Evolutionary conservation across 768 basidiomycete genomes (phyloP).

Genomic region (Tulasnella sp.): DNA sequence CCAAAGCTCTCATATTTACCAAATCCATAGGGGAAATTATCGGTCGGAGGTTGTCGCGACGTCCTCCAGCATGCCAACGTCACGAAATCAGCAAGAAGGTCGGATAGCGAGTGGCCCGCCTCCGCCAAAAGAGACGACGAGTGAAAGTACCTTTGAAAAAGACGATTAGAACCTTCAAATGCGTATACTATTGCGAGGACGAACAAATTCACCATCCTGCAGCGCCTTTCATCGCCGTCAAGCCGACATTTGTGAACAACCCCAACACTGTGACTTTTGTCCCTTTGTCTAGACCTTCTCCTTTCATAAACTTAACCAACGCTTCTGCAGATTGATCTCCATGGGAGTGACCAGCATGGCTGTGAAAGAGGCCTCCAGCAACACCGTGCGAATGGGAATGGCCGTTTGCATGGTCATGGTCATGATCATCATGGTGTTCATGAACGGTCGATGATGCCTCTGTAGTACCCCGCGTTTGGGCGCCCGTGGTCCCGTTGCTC

Average conservation of each 20-base stretch:
- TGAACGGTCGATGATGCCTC: neutral
- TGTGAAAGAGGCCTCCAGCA: slow-evolving; percentile 34
- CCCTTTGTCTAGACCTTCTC: slow-evolving; percentile 45
- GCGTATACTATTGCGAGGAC: no score
- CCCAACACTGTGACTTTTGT: slow-evolving; percentile 79
- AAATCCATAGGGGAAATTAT: slow-evolving; percentile 70
- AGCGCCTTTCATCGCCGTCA: slow-evolving; percentile 74
- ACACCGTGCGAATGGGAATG: slow-evolving; percentile 48
- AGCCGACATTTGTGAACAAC: slow-evolving; percentile 64
- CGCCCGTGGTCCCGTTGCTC: no score
- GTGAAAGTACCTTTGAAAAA: slow-evolving; percentile 40
- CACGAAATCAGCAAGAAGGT: slow-evolving; percentile 83
- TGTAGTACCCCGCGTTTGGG: no score
- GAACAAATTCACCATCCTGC: slow-evolving; percentile 68
- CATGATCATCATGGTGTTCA: slow-evolving; percentile 18
- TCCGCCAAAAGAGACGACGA: slow-evolving; percentile 87
- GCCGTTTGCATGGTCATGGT: slow-evolving; percentile 25
- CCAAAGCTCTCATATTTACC: slow-evolving; percentile 94
- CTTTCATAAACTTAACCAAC: slow-evolving; percentile 32
- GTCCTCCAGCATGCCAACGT: slow-evolving; percentile 82
- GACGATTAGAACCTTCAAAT: neutral
- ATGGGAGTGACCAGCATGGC: slow-evolving; percentile 37
- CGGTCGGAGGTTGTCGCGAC: slow-evolving; percentile 70
- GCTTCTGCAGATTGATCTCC: slow-evolving; percentile 19
- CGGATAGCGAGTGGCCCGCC: slow-evolving; percentile 78